Conservation (phyloP, 2,329 filamentous ascomycete species). For the Paramyrothecium sp. region DNA sequence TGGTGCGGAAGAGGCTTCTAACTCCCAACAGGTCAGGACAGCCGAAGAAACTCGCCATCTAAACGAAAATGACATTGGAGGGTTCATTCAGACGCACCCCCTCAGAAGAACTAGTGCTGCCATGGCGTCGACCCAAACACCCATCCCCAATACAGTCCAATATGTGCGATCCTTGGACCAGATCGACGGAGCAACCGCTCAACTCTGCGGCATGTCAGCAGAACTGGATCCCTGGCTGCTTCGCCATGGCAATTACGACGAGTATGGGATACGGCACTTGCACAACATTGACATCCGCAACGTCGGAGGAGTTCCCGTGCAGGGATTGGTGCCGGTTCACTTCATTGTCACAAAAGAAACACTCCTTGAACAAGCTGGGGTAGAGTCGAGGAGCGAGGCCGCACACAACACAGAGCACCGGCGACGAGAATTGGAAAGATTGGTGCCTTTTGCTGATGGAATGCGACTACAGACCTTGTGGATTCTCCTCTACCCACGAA, state of each 20-base stretch:
- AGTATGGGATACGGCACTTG: slow-evolving; percentile 29
- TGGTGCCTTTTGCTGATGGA: slow-evolving; percentile 2
- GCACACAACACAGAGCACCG: too few relatives aligned
- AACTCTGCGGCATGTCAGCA: slow-evolving; percentile 28
- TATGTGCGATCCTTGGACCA: not conserved
- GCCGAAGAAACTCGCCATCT: not conserved
- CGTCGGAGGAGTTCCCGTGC: slow-evolving; percentile 31
- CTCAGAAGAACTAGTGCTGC: not conserved
- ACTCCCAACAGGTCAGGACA: too few relatives aligned
- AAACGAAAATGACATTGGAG: not conserved
- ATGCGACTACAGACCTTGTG: not conserved
- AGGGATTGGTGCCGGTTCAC: slow-evolving; percentile 30
- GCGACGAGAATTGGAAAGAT: slow-evolving; percentile 1
- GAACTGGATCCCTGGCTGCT: slow-evolving; percentile 33
- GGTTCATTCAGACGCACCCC: not conserved
- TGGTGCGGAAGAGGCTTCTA: too few relatives aligned
- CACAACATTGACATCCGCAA: slow-evolving; percentile 34
- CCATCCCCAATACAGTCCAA: not conserved
- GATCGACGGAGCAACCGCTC: slow-evolving; percentile 11
- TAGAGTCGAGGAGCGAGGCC: not conserved
- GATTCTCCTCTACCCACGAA: not conserved
- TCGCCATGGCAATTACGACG: slow-evolving; percentile 31
- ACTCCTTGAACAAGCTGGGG: not conserved
- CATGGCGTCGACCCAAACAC: not conserved
- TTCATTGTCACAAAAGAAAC: slow-evolving; percentile 12